A percentile compares a stretch with the other conserved stretches of the same genome.
These are phyloP conservation scores for Hondaea fermentalgiana DNA, from an alignment of 108 stramenopile genomes.

Conservation along the genomic window DNA sequence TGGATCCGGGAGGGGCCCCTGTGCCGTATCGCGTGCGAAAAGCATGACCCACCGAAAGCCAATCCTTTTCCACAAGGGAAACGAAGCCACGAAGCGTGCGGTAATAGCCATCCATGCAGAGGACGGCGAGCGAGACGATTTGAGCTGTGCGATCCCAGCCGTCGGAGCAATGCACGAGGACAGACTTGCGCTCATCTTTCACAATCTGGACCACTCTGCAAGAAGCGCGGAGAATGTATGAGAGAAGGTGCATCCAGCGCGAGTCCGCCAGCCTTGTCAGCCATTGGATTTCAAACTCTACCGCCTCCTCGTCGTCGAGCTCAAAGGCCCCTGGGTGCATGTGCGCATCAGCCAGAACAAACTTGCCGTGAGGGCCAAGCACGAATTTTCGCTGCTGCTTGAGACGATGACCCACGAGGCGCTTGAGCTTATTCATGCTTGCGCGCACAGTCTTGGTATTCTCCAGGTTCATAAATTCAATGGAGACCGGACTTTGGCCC, in stretches of 20 bases:
- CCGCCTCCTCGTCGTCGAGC: background rate
- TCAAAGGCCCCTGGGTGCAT: background rate
- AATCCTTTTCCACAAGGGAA: slow-evolving; percentile 90
- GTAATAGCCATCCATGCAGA: slow-evolving; percentile 87
- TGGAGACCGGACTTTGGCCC: background rate
- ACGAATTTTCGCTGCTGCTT: background rate
- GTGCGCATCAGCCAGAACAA: background rate
- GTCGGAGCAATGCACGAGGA: slow-evolving; percentile 91
- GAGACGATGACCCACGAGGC: background rate
- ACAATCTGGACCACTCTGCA: slow-evolving; percentile 75
- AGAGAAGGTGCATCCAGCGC: slow-evolving; percentile 77
- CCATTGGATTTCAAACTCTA: background rate
- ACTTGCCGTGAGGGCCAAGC: background rate
- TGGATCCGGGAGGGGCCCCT: slow-evolving; percentile 66
- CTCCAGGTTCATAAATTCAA: background rate
- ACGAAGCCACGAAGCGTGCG: slow-evolving; percentile 82
- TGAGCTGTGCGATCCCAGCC: slow-evolving; percentile 98
- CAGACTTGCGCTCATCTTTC: slow-evolving; percentile 70
- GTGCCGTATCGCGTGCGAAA: slow-evolving; percentile 83
- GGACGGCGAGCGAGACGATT: slow-evolving; percentile 72
- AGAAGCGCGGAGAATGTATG: slow-evolving; percentile 70
- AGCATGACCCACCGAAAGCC: slow-evolving; percentile 91
- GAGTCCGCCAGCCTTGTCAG: slow-evolving; percentile 60
- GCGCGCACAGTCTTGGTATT: background rate
- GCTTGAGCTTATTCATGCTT: slow-evolving; percentile 3